phyloP scores from a whole-genome alignment of 768 basidiomycete genomes.

The Atractiella rhizophila region DNA sequence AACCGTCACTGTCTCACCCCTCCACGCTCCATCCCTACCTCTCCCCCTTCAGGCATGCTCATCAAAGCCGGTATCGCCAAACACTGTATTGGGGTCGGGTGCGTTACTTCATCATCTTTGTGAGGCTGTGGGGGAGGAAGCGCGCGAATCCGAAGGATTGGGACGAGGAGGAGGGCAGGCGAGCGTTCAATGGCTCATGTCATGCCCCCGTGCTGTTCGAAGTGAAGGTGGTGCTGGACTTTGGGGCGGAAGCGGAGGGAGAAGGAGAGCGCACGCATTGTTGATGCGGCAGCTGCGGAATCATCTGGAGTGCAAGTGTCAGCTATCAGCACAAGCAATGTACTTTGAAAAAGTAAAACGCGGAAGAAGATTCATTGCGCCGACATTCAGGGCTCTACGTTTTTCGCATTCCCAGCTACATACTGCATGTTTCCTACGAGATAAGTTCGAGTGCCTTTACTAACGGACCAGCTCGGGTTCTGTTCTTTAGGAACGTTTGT shows the following conservation, averaged over 20 bases:
- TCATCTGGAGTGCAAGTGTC: too few relatives aligned
- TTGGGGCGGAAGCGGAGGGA: neutral
- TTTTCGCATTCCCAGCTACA: too few relatives aligned
- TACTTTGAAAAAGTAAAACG: too few relatives aligned
- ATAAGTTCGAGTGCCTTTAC: too few relatives aligned
- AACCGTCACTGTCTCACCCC: conserved; percentile 39
- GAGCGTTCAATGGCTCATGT: conserved; percentile 4
- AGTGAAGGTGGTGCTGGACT: neutral
- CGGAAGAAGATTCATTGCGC: too few relatives aligned
- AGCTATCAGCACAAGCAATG: too few relatives aligned
- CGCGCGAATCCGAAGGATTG: neutral
- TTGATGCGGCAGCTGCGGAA: too few relatives aligned
- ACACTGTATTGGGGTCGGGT: conserved; percentile 8
- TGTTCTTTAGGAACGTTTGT: too few relatives aligned
- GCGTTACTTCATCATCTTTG: conserved; percentile 6
- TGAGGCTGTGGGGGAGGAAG: conserved; percentile 1
- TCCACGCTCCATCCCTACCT: conserved; percentile 2
- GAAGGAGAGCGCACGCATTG: neutral
- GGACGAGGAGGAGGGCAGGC: neutral
- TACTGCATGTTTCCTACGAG: too few relatives aligned
- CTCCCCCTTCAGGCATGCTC: neutral
- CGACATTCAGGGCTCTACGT: too few relatives aligned
- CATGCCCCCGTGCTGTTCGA: neutral
- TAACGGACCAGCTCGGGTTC: too few relatives aligned
- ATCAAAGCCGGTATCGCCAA: conserved; percentile 4